Base-by-base conservation (phyloP, 2,329 filamentous ascomycete species). In the Rhynchosporium secalis region DNA sequence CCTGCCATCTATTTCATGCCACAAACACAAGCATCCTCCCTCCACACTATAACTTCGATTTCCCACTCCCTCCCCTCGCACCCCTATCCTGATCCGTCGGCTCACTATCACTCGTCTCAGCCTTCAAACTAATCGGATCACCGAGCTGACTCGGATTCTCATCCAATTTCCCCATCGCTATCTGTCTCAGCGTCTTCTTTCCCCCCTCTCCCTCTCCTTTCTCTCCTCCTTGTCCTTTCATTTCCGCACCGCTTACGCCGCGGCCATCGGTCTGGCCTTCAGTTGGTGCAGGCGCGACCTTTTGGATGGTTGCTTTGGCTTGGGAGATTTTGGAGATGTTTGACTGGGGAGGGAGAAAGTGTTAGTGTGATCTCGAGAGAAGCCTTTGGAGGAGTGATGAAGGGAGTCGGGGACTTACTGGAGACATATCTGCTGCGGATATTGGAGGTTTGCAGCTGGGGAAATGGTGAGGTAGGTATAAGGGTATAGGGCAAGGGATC, bases 91-190 rank as follows among this genome's bases (percentile, higher is more conserved):
- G 28, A 28, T 68, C 63, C 36, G 64, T 69, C n/a, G 66, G 66
- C 48, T 65, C 48, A 8, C 56, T 62, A 52, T 68, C 64, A 7
- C 57, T 60, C 26, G 57, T 66, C 66, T 69, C 67, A 26, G 66
- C 67, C 54, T 69, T 69, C 65, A 69, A 62, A 60, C 65, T 67
- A 31, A 69, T 52, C 4, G 61, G 67, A 63, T 69, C 67, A 1
- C 66, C 67, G 33, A 68, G 46, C 45, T 66, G 62, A 45, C 64
- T 69, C 13, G 64, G 64, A 56, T 68, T 66, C 45, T 63, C 65
- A 36, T 66, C 51, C 13, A 69, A 43, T 28, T 68, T 68, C 4
- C 58, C 33, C 63, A 63, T 60, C 9, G 62, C 66, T 48, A 31
- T 64, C 36, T 66, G 62, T 49, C 62, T 61, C 29, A 68, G 49